These are phyloP conservation scores for Solanum stenotomum DNA, from an alignment of 257 asterid species.

Conservation along the genomic window DNA sequence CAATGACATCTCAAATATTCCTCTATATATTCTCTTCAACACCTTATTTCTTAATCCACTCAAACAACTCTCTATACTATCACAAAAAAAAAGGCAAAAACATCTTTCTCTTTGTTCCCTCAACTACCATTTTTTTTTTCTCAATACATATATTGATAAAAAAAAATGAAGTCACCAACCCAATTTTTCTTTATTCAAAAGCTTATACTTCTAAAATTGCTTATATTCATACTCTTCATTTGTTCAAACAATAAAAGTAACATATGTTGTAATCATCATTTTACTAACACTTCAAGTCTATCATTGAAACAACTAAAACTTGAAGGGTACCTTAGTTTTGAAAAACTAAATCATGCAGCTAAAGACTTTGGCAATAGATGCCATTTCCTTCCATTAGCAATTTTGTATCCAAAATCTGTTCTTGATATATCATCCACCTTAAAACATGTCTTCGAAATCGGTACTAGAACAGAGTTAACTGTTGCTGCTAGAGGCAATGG, in stretches of 20 bases:
- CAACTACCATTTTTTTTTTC: background rate
- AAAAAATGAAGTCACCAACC: slow-evolving; percentile 15
- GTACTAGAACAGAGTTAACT: slow-evolving; percentile 34
- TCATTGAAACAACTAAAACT: slow-evolving; percentile 26
- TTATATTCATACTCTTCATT: slow-evolving; percentile 30
- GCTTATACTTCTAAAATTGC: slow-evolving; percentile 21
- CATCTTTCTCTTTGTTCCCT: background rate
- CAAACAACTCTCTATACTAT: slow-evolving; percentile 8
- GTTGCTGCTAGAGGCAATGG: slow-evolving; percentile 81
- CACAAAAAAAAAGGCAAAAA: background rate
- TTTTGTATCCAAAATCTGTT: slow-evolving; percentile 63
- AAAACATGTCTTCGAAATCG: slow-evolving; percentile 33
- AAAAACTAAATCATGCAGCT: slow-evolving; percentile 39
- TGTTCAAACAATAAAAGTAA: slow-evolving; percentile 28
- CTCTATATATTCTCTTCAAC: slow-evolving; percentile 28
- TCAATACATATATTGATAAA: background rate
- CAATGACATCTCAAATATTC: background rate
- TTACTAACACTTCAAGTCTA: slow-evolving; percentile 9
- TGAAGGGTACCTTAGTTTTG: slow-evolving; percentile 47
- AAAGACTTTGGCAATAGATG: slow-evolving; percentile 68
- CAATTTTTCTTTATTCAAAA: slow-evolving; percentile 23
- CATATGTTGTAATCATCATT: slow-evolving; percentile 18
- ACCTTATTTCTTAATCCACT: background rate
- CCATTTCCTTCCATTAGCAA: slow-evolving; percentile 51
- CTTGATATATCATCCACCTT: slow-evolving; percentile 52